Conservation (phyloP, 140 eudicot species). For the Anethum foeniculum region DNA sequence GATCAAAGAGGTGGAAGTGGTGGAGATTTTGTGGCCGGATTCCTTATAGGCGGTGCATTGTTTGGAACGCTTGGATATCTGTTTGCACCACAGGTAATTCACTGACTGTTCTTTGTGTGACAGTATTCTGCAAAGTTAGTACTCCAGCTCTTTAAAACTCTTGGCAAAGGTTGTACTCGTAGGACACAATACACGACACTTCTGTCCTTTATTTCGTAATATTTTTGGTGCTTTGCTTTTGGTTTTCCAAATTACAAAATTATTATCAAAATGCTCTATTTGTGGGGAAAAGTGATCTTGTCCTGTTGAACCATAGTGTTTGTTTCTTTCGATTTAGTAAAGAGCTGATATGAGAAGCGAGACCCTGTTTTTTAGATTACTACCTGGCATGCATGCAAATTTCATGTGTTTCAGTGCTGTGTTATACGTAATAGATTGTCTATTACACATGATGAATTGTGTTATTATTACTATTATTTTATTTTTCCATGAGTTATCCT, state of each 20-base stretch:
- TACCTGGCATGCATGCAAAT: background rate
- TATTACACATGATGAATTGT: background rate
- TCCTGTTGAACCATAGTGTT: background rate
- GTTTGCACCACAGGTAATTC: constrained; percentile 84
- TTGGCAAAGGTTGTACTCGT: background rate
- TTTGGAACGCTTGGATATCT: constrained; percentile 75
- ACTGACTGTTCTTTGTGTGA: background rate
- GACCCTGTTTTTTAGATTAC: background rate
- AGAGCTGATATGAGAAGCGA: background rate
- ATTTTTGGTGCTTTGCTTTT: background rate
- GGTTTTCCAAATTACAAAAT: background rate
- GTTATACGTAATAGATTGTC: background rate
- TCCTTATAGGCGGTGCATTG: constrained; percentile 79
- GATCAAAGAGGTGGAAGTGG: constrained; percentile 59
- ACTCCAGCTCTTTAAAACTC: background rate
- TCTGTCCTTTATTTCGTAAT: background rate
- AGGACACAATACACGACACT: background rate
- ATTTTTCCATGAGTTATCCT: background rate
- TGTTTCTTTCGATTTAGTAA: too few species aligned
- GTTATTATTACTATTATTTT: background rate
- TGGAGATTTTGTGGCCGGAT: constrained; percentile 82
- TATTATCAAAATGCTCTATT: background rate
- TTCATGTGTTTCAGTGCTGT: background rate
- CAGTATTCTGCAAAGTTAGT: background rate
- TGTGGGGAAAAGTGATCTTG: background rate